Evolutionary conservation across 1,139 yeast genomes (phyloP).

Genomic region (Pichia kudriavzevii): DNA sequence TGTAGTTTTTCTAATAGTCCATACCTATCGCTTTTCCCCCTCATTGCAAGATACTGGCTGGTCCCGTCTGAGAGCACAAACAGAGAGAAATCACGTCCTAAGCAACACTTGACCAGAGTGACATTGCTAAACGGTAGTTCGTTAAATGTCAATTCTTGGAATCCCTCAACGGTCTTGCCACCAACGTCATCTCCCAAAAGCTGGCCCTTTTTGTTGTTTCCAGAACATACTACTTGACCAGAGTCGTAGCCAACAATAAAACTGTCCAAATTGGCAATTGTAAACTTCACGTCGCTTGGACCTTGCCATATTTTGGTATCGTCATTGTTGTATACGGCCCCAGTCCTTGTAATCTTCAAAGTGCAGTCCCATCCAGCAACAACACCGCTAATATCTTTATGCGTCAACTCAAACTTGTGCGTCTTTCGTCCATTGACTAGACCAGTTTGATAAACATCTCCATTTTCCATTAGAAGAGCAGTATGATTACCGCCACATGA

Average conservation of each 20-base stretch:
- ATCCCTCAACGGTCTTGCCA: conserved; percentile 16
- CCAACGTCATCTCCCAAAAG: conserved; percentile 29
- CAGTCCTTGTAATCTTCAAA: too few relatives aligned
- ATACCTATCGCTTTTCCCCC: conserved; percentile 9
- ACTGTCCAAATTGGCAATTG: too few relatives aligned
- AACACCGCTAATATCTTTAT: conserved; percentile 32
- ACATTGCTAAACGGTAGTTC: conserved; percentile 1
- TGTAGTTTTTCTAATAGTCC: conserved; percentile 4
- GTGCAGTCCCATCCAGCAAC: conserved; percentile 80
- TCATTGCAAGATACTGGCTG: too few relatives aligned
- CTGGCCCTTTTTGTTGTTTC: conserved; percentile 73
- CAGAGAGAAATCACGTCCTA: conserved; percentile 44
- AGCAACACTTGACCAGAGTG: conserved; percentile 20
- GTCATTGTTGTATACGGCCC: background rate
- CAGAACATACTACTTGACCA: conserved; percentile 68
- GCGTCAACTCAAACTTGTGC: conserved; percentile 2
- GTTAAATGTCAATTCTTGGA: conserved; percentile 22
- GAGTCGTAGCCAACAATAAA: conserved; percentile 33
- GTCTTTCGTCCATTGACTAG: conserved; percentile 2
- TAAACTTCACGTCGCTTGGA: background rate
- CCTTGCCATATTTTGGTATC: background rate
- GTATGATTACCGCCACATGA: conserved; percentile 90
- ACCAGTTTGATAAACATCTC: conserved; percentile 53
- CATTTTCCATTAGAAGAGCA: conserved; percentile 45
- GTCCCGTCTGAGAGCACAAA: conserved; percentile 2